Base-by-base conservation (phyloP, 2,329 filamentous ascomycete genomes). In the Tolypocladium pustulatum region DNA sequence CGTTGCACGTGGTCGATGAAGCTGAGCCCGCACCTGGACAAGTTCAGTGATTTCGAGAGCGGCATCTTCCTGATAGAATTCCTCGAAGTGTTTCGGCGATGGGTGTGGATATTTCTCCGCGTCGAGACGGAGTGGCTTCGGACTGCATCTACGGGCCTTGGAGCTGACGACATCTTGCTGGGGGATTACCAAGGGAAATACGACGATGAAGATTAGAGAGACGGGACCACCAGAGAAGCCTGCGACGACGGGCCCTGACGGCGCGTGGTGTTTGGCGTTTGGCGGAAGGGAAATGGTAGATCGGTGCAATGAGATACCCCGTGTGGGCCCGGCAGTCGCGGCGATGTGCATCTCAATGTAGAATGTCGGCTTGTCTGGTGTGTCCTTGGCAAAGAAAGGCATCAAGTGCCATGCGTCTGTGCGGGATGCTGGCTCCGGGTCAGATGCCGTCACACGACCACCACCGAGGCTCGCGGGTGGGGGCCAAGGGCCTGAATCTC, bases 31-130 rank as follows among this genome's bases (percentile, higher is more conserved):
- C 88, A 89, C 70, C 76, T 97, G 59, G 88, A 92, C 69, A 89
- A 89, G 70, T 86, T 96, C 59, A 87, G 89, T 65, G 91, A 96
- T 70, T 84, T 91, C 56, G 94, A 97, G 75, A 87, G 86, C 58
- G 90, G 90, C 9, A 89, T 97, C 52, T 99, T 97, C 69, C 67
- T 93, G 32, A 84, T 97, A 67, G 88, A 97, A 76, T 80, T 90
- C 52, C 77, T 96, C 13, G 94, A 99, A 75, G 89, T 97, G 22
- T 80, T 90, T 53, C 82, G 94, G 54, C 82, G 94, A 59, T 97
- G 93, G 91, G 82, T 97, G 61, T 99, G 94, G 94, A 91, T 97
- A 59, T 97, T 97, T 74, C 90, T 97, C 74, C 84, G 94, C 12
- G 87, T 96, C 46, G 94, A 99, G 78, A 92, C 91, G 27, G 94